A percentile compares a stretch with the other conserved stretches of the same genome.
phyloP scores from a whole-genome alignment of 106 monocot species.

The Dioscorea zingiberensis region DNA sequence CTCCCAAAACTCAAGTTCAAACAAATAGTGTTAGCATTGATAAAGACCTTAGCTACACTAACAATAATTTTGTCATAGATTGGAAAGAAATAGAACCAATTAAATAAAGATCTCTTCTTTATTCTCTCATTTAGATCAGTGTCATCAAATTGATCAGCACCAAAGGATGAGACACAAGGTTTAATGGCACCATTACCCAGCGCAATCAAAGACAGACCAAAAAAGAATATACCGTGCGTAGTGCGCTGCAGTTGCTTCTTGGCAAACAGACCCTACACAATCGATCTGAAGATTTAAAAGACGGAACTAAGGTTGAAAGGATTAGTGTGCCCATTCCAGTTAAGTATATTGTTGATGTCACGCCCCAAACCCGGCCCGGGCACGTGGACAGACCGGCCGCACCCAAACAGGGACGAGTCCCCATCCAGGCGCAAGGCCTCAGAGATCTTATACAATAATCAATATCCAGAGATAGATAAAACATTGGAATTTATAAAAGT shows the following conservation, averaged over 20 bases:
- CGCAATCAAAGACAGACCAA: slow-evolving; percentile 43
- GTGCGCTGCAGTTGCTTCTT: slow-evolving; percentile 33
- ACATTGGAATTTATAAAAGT: no score
- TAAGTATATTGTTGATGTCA: no score
- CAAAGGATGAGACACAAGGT: slow-evolving; percentile 52
- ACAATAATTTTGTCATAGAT: slow-evolving; percentile 11
- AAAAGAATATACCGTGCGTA: slow-evolving; percentile 36
- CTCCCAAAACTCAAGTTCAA: slow-evolving; percentile 9
- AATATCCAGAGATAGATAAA: no score
- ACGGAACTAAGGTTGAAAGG: slow-evolving; percentile 39
- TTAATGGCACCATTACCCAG: slow-evolving; percentile 48
- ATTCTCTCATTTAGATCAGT: slow-evolving; percentile 31
- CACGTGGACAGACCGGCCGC: no score
- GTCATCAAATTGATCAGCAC: slow-evolving; percentile 54
- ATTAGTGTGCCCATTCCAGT: slow-evolving; percentile 42
- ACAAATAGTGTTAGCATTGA: slow-evolving; percentile 14
- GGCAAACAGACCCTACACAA: slow-evolving; percentile 36
- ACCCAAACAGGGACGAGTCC: no score
- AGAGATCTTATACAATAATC: no score
- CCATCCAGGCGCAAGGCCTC: no score
- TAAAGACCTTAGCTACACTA: no score
- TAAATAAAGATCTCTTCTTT: slow-evolving; percentile 53
- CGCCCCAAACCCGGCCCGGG: no score
- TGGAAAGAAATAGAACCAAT: slow-evolving; percentile 49
- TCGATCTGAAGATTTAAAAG: slow-evolving; percentile 30